These are phyloP conservation scores for Syzygium oleosum DNA, from an alignment of 345 rosid species.

Conservation along the genomic window DNA sequence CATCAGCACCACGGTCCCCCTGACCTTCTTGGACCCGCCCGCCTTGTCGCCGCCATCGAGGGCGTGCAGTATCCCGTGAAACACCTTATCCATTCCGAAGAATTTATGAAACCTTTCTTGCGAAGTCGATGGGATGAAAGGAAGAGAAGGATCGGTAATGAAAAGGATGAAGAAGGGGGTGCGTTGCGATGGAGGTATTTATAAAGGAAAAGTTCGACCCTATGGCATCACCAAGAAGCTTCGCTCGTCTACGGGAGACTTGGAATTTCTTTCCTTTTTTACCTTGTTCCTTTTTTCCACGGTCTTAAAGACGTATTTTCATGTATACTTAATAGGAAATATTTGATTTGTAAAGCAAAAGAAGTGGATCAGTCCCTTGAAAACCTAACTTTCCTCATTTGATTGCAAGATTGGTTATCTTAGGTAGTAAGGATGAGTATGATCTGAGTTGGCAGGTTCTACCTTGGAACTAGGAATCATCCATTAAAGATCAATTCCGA, in stretches of 20 bases:
- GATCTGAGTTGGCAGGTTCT: too few relatives aligned
- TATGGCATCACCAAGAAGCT: background rate
- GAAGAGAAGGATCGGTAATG: background rate
- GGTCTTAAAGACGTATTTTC: background rate
- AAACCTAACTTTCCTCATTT: background rate
- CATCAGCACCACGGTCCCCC: slow-evolving; percentile 73
- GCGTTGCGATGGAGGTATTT: background rate
- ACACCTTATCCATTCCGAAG: background rate
- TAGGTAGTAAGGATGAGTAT: too few relatives aligned
- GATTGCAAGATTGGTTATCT: background rate
- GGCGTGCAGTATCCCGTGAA: background rate
- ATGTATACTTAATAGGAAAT: background rate
- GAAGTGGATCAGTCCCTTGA: background rate
- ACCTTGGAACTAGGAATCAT: too few relatives aligned
- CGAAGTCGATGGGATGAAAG: background rate
- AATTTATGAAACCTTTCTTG: background rate
- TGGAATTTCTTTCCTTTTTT: background rate
- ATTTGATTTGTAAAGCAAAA: background rate
- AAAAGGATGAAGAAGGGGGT: background rate
- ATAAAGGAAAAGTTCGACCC: background rate
- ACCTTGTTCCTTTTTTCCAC: background rate
- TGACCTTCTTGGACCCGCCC: background rate
- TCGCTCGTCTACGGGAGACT: background rate
- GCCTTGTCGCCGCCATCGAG: background rate
- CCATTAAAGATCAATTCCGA: too few relatives aligned